Conservation (phyloP, 345 rosid genomes). For the Noccaea bulbosa region DNA sequence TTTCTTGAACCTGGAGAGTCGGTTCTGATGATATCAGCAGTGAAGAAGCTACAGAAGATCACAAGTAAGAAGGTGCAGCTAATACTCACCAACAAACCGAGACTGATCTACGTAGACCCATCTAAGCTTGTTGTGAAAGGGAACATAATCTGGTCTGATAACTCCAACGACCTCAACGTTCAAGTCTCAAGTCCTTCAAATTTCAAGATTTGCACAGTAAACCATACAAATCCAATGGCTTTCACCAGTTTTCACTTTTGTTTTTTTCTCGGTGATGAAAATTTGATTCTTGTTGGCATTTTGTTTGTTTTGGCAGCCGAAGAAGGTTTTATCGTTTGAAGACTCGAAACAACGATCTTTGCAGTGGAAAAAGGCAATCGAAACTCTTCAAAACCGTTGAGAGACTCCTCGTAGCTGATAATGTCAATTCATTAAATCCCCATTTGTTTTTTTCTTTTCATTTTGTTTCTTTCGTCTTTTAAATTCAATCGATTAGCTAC, state of each 20-base stretch:
- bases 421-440: slow-evolving; percentile 2
- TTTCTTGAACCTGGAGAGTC: slow-evolving; percentile 95
- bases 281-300: slow-evolving; percentile 10
- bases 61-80: slow-evolving; percentile 98
- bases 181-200: slow-evolving; percentile 80
- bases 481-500: slow-evolving; percentile 21
- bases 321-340: slow-evolving; percentile 88
- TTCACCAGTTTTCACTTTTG: slow-evolving; percentile 6
- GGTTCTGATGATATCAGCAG: slow-evolving; percentile 91
- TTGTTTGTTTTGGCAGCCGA: slow-evolving; percentile 60
- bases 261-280: not conserved
- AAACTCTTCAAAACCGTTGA: slow-evolving; percentile 79
- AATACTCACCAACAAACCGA: slow-evolving; percentile 93
- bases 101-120: slow-evolving; percentile 84
- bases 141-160: slow-evolving; percentile 87
- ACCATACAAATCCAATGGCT: not conserved
- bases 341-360: slow-evolving; percentile 84
- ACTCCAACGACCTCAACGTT: slow-evolving; percentile 77
- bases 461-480: not conserved
- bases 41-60: slow-evolving; percentile 87
- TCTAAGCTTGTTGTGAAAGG: slow-evolving; percentile 82
- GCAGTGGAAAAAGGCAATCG: slow-evolving; percentile 97
- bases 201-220: slow-evolving; percentile 94
- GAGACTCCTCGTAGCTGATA: slow-evolving; percentile 29
- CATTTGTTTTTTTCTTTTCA: not conserved